Evolutionary conservation across 768 basidiomycete genomes (phyloP).

Genomic region (Mycena haematopus): DNA sequence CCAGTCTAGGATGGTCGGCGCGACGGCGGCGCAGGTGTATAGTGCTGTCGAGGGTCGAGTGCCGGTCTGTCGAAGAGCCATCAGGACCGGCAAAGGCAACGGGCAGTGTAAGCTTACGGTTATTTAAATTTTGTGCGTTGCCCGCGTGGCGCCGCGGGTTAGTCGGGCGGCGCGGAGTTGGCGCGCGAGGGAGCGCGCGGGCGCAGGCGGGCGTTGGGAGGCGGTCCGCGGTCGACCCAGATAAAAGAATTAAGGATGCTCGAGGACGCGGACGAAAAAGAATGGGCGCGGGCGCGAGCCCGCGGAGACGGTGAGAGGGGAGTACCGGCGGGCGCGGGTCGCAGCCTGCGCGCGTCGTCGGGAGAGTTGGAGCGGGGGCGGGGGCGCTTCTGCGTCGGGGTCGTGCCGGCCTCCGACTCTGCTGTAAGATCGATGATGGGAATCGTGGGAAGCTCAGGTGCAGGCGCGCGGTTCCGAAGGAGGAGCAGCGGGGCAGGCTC

Average conservation of each 20-base stretch:
- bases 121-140: slow-evolving; percentile 23
- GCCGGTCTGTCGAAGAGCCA: slow-evolving; percentile 16
- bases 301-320: slow-evolving; percentile 22
- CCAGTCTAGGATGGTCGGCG: slow-evolving; percentile 27
- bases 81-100: not conserved
- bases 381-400: slow-evolving; percentile 31
- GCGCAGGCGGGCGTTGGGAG: slow-evolving; percentile 17
- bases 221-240: slow-evolving; percentile 29
- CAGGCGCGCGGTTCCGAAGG: slow-evolving; percentile 18
- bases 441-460: slow-evolving; percentile 24
- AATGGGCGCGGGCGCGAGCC: slow-evolving; percentile 26
- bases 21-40: slow-evolving; percentile 28
- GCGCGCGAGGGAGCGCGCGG: slow-evolving; percentile 27
- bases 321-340: slow-evolving; percentile 10
- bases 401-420: slow-evolving; percentile 24
- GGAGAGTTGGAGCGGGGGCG: slow-evolving; percentile 25
- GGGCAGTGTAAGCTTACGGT: not conserved
- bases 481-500: slow-evolving; percentile 8
- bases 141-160: slow-evolving; percentile 10
- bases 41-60: slow-evolving; percentile 28
- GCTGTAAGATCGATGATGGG: slow-evolving; percentile 20
- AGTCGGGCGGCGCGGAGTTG: slow-evolving; percentile 31
- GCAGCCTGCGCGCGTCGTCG: slow-evolving; percentile 25
- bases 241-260: slow-evolving; percentile 28
- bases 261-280: slow-evolving; percentile 29